A percentile compares a stretch with the other conserved stretches of the same genome.
phyloP scores from a whole-genome alignment of 805 yeast species.

The Komagataella populi region DNA sequence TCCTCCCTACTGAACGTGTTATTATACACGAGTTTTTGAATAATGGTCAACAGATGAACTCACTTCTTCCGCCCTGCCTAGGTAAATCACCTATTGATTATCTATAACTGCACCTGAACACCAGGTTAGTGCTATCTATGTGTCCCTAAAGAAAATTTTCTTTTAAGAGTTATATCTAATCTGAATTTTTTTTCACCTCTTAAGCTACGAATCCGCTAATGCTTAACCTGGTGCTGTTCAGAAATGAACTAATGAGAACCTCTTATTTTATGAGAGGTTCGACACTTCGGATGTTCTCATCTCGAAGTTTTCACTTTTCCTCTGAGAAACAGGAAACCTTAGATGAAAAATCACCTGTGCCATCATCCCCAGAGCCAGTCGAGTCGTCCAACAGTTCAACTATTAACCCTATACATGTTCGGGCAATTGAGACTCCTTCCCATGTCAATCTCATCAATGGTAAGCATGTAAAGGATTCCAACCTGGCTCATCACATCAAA shows the following conservation, averaged over 20 bases:
- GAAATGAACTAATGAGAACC: not conserved
- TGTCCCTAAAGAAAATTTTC: not conserved
- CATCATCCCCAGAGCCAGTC: not conserved
- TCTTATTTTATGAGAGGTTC: not conserved
- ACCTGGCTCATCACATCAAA: constrained; percentile 6
- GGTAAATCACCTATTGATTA: not conserved
- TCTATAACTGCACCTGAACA: not conserved
- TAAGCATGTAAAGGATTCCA: not conserved
- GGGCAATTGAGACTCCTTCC: not conserved
- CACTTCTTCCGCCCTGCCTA: not conserved
- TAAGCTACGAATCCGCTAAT: not conserved
- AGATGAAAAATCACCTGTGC: not conserved
- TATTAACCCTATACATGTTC: not conserved
- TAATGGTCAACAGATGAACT: not conserved
- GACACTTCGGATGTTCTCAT: not conserved
- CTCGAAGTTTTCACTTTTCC: not conserved
- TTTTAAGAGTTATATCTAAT: not conserved
- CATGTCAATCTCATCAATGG: not conserved
- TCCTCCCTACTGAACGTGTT: not conserved
- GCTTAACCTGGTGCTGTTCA: not conserved
- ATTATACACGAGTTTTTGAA: too few species aligned
- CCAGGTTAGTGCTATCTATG: not conserved
- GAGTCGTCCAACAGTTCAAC: not conserved
- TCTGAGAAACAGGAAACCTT: not conserved
- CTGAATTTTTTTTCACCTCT: not conserved